Percentiles rank a stretch among this genome's conserved stretches.
Conservation (phyloP, 192 early-diverging fungal genomes). For the Martensiomyces pterosporus region DNA sequence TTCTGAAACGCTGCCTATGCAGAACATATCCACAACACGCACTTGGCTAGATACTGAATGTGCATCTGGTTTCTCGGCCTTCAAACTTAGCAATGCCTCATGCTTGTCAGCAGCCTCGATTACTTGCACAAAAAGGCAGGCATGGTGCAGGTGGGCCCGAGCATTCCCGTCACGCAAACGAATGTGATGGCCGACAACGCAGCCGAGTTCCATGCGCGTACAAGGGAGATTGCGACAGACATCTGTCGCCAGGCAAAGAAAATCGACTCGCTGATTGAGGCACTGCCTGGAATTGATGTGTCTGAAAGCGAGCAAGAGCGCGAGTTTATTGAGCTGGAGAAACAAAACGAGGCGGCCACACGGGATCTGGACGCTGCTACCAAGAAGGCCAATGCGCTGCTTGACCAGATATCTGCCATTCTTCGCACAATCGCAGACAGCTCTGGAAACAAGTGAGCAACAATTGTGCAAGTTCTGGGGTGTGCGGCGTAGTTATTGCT, state of each 20-base stretch:
- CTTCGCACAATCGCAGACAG: constrained; percentile 35
- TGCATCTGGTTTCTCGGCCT: background rate
- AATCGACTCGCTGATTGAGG: constrained; percentile 41
- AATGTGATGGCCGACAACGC: constrained; percentile 27
- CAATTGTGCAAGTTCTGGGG: too few relatives aligned
- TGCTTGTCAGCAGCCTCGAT: constrained; percentile 47
- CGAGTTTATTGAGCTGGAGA: constrained; percentile 32
- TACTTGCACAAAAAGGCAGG: constrained; percentile 48
- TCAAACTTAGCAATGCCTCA: constrained; percentile 28
- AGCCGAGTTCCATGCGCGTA: constrained; percentile 31
- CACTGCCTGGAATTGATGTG: constrained; percentile 29
- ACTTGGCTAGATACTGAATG: background rate
- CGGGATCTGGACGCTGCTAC: constrained; percentile 29
- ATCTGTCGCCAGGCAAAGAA: constrained; percentile 48
- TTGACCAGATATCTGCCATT: constrained; percentile 13
- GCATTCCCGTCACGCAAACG: constrained; percentile 39
- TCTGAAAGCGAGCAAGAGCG: constrained; percentile 27
- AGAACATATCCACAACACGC: too few relatives aligned
- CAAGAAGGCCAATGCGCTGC: constrained; percentile 27
- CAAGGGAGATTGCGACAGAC: constrained; percentile 43
- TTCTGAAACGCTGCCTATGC: too few relatives aligned
- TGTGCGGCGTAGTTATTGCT: too few relatives aligned
- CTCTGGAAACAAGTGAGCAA: too few relatives aligned
- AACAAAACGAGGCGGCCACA: constrained; percentile 31
- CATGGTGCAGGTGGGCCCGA: constrained; percentile 37